Evolutionary conservation across 2,329 filamentous ascomycete species (phyloP), one percentile per base, ranked within the genome.

Genomic region (Fusarium austroafricanum): DNA sequence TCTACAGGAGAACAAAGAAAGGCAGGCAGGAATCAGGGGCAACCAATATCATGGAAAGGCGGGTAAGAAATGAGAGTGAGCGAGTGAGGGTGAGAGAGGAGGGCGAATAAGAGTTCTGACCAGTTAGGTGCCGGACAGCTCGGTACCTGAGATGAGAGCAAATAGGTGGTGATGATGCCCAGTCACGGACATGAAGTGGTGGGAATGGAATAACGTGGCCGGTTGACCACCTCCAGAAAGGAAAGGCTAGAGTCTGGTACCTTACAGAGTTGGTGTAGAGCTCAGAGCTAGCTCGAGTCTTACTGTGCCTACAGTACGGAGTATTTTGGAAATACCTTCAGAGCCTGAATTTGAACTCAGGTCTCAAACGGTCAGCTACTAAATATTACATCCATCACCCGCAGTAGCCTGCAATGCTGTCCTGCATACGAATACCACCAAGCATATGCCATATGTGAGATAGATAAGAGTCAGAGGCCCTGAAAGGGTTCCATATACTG

Each of bases 121-220:
- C 49, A 52, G 23, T 33, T 23, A 29, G 29, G 31, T 21, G 38
- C 38, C 53, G 47, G 28, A 47, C 38, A 39, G 39, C 43, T 63
- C 39, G 56, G 65, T 62, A 63, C 56, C 55, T 69, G 62, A 57
- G 56, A 55, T 66, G 28, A 38, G 44, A 31, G 23, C 42, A 44
- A 44, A 31, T 29, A 21, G 26, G 29, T 44, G 45, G 20, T 61
- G 53, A 38, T 65, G 50, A 65, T 68, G 46, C 46, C 50, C 60
- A 51, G 39, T 49, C 29, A 31, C 29, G 11, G 29, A 31, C 29
- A 31, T 11, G 29, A 31, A 29, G 26, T 38, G 29, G 47, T 45
- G 54, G 50, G 54, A 60, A 60, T 65, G 55, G 50, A 68, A 65
- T 49, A 68, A 65, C 54, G 59, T 68, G 59, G 65, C 59, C 21